Percentiles rank a stretch among this genome's conserved stretches.
Evolutionary conservation across 768 basidiomycete species (phyloP).

Genomic region (Boletus vinaceobasis): DNA sequence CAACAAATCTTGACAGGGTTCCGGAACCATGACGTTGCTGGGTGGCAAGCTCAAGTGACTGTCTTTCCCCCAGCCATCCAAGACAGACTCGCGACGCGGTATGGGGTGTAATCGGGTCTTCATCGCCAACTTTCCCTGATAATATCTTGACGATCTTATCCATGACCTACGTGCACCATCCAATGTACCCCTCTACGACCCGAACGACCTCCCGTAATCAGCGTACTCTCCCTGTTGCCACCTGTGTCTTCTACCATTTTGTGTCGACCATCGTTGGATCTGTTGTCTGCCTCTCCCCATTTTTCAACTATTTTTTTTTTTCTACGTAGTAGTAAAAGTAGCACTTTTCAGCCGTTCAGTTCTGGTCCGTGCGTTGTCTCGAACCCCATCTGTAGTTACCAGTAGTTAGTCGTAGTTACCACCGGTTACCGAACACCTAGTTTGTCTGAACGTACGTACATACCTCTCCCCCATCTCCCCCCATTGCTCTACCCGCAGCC

Average conservation of each 20-base stretch:
- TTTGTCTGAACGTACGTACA: constrained; percentile 14
- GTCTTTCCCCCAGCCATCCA: constrained; percentile 87
- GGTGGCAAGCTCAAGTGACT: constrained; percentile 81
- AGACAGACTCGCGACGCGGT: constrained; percentile 81
- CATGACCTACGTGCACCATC: constrained; percentile 4
- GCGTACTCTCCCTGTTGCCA: constrained; percentile 18
- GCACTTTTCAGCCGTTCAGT: constrained; percentile 13
- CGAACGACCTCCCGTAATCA: constrained; percentile 5
- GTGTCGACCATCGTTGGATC: constrained; percentile 28
- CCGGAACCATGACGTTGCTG: constrained; percentile 80
- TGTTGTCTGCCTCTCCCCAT: constrained; percentile 5
- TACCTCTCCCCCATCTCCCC: constrained; percentile 1
- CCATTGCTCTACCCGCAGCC: background rate
- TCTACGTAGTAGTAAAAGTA: constrained; percentile 26
- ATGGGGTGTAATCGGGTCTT: constrained; percentile 63
- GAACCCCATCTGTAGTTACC: constrained; percentile 30
- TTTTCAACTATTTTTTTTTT: background rate
- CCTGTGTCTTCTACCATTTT: constrained; percentile 26
- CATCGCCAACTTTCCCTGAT: background rate
- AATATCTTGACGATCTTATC: constrained; percentile 15
- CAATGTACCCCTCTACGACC: constrained; percentile 14
- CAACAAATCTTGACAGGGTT: constrained; percentile 83
- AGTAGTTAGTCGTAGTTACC: constrained; percentile 27
- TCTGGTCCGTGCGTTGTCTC: constrained; percentile 23
- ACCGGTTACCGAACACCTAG: constrained; percentile 36